phyloP scores from a whole-genome alignment of 2,329 filamentous ascomycete species.

The Clarireedia sp. region DNA sequence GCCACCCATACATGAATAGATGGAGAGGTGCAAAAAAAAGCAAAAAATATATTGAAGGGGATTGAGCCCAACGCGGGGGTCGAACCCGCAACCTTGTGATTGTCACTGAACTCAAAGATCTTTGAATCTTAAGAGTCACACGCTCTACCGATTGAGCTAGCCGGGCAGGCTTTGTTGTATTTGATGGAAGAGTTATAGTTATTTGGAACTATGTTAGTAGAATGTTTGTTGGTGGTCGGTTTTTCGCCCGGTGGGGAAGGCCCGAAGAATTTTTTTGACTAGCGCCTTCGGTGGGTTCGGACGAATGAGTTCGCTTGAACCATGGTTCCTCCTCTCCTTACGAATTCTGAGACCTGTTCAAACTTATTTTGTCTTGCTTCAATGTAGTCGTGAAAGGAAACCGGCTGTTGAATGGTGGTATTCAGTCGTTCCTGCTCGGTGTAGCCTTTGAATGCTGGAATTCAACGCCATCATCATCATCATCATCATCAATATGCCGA shows the following conservation, averaged over 20 bases:
- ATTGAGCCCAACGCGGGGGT: constrained; percentile 33
- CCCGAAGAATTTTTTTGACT: background rate
- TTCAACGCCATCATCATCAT: too few relatives aligned
- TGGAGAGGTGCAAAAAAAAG: background rate
- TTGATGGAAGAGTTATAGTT: background rate
- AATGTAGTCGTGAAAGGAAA: too few relatives aligned
- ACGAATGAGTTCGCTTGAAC: too few relatives aligned
- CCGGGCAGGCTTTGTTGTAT: constrained; percentile 14
- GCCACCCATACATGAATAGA: too few relatives aligned
- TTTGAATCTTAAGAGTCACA: constrained; percentile 23
- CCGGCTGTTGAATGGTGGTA: too few relatives aligned
- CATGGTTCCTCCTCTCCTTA: too few relatives aligned
- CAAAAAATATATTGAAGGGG: background rate
- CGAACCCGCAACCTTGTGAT: constrained; percentile 39
- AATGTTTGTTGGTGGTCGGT: background rate
- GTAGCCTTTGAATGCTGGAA: too few relatives aligned
- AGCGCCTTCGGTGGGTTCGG: background rate
- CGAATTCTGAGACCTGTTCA: too few relatives aligned
- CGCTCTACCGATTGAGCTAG: constrained; percentile 30
- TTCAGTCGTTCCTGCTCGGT: too few relatives aligned
- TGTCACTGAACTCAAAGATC: background rate
- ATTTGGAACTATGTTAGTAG: background rate
- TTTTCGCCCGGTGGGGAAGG: background rate
- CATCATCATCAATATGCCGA: too few relatives aligned
- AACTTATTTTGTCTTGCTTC: too few relatives aligned